phyloP scores from a whole-genome alignment of 2,329 filamentous ascomycete species.

The Coleophoma cylindrospora region DNA sequence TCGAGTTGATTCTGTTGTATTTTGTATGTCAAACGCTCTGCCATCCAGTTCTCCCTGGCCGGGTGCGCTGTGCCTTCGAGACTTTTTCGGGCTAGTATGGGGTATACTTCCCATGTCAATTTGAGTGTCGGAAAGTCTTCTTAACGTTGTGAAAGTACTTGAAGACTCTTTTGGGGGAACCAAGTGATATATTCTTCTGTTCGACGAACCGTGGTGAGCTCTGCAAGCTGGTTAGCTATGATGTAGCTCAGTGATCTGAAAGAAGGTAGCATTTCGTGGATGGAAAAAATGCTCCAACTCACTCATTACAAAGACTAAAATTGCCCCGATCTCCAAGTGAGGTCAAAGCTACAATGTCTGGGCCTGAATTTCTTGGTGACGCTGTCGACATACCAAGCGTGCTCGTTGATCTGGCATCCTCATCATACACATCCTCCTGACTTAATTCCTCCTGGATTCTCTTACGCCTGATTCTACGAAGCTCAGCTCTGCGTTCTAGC shows the following conservation, averaged over 20 bases:
- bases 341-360: too few relatives aligned
- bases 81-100: conserved; percentile 8
- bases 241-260: too few relatives aligned
- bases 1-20: conserved; percentile 7
- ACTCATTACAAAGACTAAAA: too few relatives aligned
- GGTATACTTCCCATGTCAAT: background rate
- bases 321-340: too few relatives aligned
- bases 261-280: too few relatives aligned
- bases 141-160: background rate
- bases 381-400: background rate
- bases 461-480: conserved; percentile 48
- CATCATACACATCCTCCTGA: conserved; percentile 36
- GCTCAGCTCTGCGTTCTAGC: conserved; percentile 47
- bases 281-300: too few relatives aligned
- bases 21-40: background rate
- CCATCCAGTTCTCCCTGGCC: conserved; percentile 1
- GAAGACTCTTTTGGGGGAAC: background rate
- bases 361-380: too few relatives aligned
- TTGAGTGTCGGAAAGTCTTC: background rate
- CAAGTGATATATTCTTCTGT: background rate
- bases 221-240: background rate
- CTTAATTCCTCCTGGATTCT: conserved; percentile 54
- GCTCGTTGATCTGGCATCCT: conserved; percentile 25
- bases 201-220: background rate
- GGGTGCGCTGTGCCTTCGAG: conserved; percentile 18